Percentiles rank a stretch among this genome's conserved stretches.
Evolutionary conservation across 208 protist genomes (phyloP).

Genomic region (Trypanosoma cruzi): DNA sequence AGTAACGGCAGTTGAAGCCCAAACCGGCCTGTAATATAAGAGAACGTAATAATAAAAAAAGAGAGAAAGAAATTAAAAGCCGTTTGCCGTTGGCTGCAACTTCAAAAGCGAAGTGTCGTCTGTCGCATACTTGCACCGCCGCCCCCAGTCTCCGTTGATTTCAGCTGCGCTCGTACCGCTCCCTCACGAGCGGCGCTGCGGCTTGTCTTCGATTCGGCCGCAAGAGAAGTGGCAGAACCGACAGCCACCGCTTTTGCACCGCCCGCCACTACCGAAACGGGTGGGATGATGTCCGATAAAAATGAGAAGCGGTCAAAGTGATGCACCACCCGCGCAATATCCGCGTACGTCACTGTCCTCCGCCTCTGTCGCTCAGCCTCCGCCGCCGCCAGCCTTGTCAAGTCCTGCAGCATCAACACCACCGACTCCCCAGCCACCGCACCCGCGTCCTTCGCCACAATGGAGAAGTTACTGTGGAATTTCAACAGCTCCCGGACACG

Average conservation of each 20-base stretch:
- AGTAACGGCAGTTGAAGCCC: too few relatives aligned
- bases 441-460: constrained; percentile 57
- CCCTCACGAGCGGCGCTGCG: neutral
- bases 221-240: neutral
- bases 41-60: constrained; percentile 11
- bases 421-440: constrained; percentile 48
- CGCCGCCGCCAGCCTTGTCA: constrained; percentile 46
- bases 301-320: constrained; percentile 78
- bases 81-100: too few relatives aligned
- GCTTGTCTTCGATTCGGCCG: neutral
- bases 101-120: constrained; percentile 6
- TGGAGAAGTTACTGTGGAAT: constrained; percentile 49
- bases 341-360: constrained; percentile 71
- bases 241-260: neutral
- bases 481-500: constrained; percentile 75
- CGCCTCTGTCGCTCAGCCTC: constrained; percentile 52
- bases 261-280: constrained; percentile 4
- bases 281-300: constrained; percentile 57
- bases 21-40: neutral
- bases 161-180: neutral
- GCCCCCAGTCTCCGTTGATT: neutral
- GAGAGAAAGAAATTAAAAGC: constrained; percentile 6
- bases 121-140: neutral
- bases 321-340: constrained; percentile 57
- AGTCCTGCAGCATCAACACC: constrained; percentile 59